Percentiles rank a stretch among this genome's conserved stretches.
phyloP scores from a whole-genome alignment of 1,284 basidiomycete genomes.

The Ustilago cynodontis region DNA sequence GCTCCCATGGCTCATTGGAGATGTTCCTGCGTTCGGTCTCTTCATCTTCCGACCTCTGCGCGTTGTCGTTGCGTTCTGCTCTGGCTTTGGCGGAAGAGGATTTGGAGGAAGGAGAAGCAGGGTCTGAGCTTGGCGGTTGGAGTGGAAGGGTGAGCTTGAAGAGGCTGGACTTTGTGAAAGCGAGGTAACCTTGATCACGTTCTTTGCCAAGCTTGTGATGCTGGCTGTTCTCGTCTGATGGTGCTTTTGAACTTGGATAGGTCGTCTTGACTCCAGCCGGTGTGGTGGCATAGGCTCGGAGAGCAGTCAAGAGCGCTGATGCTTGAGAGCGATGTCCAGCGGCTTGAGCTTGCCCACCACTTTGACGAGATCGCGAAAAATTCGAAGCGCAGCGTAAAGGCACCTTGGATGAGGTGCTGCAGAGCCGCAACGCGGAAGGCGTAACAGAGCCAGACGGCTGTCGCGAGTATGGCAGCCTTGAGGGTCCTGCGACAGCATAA shows the following conservation, averaged over 20 bases:
- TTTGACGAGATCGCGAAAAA: background rate
- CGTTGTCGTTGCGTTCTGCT: slow-evolving; percentile 16
- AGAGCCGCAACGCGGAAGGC: background rate
- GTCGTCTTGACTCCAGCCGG: slow-evolving; percentile 51
- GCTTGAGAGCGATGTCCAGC: background rate
- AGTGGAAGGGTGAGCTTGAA: slow-evolving; percentile 60
- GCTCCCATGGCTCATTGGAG: slow-evolving; percentile 42
- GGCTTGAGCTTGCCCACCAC: background rate
- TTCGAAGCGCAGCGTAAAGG: background rate
- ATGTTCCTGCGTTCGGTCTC: slow-evolving; percentile 25
- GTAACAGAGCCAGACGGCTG: background rate
- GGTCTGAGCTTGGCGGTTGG: slow-evolving; percentile 42
- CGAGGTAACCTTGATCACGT: slow-evolving; percentile 55
- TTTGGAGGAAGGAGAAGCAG: slow-evolving; percentile 39
- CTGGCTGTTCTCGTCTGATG: slow-evolving; percentile 41
- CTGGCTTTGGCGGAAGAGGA: slow-evolving; percentile 29
- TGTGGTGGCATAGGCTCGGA: slow-evolving; percentile 33
- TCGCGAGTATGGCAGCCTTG: slow-evolving; percentile 1
- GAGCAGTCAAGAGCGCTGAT: no score
- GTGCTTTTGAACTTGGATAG: slow-evolving; percentile 46
- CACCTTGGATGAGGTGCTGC: background rate
- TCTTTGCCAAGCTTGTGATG: slow-evolving; percentile 34
- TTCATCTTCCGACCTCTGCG: slow-evolving; percentile 6
- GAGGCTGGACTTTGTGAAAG: slow-evolving; percentile 62
- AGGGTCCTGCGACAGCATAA: background rate